Evolutionary conservation across 495 filamentous ascomycete genomes (phyloP).

Genomic region (Penicillium odoratum): DNA sequence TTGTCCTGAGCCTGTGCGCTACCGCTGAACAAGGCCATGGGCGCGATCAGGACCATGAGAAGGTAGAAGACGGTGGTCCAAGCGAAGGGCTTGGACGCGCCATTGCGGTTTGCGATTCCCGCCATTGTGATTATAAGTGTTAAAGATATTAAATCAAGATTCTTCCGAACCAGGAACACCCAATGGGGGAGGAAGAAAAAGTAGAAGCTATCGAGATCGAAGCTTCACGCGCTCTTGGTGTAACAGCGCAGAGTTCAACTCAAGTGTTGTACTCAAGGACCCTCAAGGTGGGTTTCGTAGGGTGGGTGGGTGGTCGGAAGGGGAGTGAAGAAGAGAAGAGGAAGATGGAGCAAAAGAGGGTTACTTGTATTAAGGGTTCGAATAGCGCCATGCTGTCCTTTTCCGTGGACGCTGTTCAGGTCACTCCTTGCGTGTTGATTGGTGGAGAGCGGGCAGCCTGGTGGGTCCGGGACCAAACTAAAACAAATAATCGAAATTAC

Average conservation of each 20-base stretch:
- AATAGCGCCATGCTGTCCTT: conserved; percentile 49
- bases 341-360: conserved; percentile 14
- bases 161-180: conserved; percentile 6
- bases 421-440: conserved; percentile 47
- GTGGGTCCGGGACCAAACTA: conserved; percentile 1
- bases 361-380: conserved; percentile 31
- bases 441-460: conserved; percentile 15
- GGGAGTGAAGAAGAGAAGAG: conserved; percentile 24
- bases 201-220: conserved; percentile 14
- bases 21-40: conserved; percentile 71
- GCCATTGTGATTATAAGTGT: conserved; percentile 44
- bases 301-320: conserved; percentile 21
- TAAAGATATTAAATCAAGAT: neutral
- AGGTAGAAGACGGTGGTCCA: conserved; percentile 83
- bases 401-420: conserved; percentile 35
- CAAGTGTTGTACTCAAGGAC: conserved; percentile 21
- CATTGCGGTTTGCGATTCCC: conserved; percentile 41
- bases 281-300: conserved; percentile 10
- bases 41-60: conserved; percentile 74
- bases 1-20: conserved; percentile 71
- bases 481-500: conserved; percentile 1
- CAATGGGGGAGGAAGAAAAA: conserved; percentile 2
- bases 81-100: conserved; percentile 51
- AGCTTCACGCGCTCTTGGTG: conserved; percentile 15
- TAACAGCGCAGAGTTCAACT: conserved; percentile 22